Percentiles rank a stretch among this genome's conserved stretches.
Evolutionary conservation across 2,329 filamentous ascomycete species (phyloP).

Genomic region (Cytospora mali): DNA sequence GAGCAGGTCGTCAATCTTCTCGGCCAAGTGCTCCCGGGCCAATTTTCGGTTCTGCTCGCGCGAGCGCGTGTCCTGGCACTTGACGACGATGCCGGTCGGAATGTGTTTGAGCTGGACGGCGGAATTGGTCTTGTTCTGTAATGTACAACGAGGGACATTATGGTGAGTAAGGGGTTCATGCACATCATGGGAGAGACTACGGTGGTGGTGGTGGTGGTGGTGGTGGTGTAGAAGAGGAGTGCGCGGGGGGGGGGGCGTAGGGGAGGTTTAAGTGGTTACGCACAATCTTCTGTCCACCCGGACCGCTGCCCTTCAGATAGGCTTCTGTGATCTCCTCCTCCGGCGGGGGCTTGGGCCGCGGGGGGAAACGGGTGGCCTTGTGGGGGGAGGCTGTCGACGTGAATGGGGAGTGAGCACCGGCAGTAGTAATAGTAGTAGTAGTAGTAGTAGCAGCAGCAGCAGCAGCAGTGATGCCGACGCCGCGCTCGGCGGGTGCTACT

Average conservation of each 20-base stretch:
- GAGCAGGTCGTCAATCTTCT: conserved; percentile 70
- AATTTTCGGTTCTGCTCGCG: conserved; percentile 85
- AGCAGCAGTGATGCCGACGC: neutral
- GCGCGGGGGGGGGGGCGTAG: conserved; percentile 9
- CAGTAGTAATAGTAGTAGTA: neutral
- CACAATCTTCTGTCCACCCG: conserved; percentile 94
- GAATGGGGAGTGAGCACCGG: conserved; percentile 34
- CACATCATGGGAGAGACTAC: no score
- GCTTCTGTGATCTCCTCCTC: conserved; percentile 80
- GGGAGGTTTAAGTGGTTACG: conserved; percentile 34
- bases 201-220: no score
- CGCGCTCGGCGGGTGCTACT: neutral
- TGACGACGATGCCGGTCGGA: conserved; percentile 89
- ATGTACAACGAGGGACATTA: neutral
- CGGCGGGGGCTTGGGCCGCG: conserved; percentile 70
- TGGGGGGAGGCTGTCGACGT: conserved; percentile 36
- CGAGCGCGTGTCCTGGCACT: conserved; percentile 89
- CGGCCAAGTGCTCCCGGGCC: conserved; percentile 75
- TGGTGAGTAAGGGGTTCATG: conserved; percentile 10
- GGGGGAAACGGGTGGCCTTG: conserved; percentile 63
- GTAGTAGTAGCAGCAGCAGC: no score
- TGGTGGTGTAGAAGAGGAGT: neutral
- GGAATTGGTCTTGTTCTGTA: conserved; percentile 90
- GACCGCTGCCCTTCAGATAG: conserved; percentile 89
- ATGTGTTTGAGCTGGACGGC: conserved; percentile 91